Conservation (phyloP, 2,329 filamentous ascomycete species). For the Verticillium alfalfae region DNA sequence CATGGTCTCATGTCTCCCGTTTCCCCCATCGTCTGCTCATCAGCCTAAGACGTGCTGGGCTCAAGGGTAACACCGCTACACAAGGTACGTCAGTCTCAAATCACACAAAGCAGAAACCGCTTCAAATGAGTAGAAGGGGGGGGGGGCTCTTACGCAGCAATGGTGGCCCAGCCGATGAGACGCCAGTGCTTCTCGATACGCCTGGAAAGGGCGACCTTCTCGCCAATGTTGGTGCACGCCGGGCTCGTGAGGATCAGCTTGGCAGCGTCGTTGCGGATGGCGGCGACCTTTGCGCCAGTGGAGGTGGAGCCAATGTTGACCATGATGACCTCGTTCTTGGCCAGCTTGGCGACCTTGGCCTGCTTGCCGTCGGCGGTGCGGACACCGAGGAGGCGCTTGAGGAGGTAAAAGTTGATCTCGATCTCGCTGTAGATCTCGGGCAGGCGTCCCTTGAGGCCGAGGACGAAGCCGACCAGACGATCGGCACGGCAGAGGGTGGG, state of each 20-base stretch:
- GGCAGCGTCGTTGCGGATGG: constrained; percentile 95
- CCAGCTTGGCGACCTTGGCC: constrained; percentile 95
- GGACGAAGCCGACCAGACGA: constrained; percentile 95
- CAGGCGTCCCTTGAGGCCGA: constrained; percentile 87
- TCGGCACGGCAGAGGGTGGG: constrained; percentile 97
- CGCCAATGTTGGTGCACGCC: constrained; percentile 93
- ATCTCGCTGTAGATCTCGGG: constrained; percentile 98
- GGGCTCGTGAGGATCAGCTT: constrained; percentile 90
- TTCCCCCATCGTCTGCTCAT: neutral
- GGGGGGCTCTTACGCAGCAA: constrained; percentile 54
- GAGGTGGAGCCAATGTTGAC: constrained; percentile 98
- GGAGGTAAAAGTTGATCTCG: constrained; percentile 98
- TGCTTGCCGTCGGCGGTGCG: constrained; percentile 98
- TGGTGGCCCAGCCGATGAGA: constrained; percentile 85
- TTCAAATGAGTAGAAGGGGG: too few species aligned
- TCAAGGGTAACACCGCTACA: constrained; percentile 49
- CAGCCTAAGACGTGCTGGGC: constrained; percentile 38
- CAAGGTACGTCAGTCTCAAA: constrained; percentile 6
- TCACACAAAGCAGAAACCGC: neutral
- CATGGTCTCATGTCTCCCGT: neutral
- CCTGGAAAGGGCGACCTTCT: constrained; percentile 94
- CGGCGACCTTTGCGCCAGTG: constrained; percentile 93
- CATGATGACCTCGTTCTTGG: constrained; percentile 99
- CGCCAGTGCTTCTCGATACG: constrained; percentile 99
- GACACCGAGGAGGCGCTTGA: constrained; percentile 89